phyloP scores from a whole-genome alignment of 139 green algal species.

The Astrephomene gubernaculifera region DNA sequence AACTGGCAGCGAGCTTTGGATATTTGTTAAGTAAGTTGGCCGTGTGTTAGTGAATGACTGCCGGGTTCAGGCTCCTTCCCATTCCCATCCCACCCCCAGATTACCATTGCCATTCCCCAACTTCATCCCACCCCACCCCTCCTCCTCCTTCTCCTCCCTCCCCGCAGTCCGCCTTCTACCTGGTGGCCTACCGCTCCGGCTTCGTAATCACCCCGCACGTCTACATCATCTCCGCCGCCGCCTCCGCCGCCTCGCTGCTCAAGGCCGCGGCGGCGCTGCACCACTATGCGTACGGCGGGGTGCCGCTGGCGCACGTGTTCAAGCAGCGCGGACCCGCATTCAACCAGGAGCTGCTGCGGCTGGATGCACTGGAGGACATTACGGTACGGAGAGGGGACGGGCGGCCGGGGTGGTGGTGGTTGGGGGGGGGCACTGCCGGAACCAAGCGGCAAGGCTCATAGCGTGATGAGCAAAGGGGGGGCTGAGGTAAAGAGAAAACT shows the following conservation, averaged over 20 bases:
- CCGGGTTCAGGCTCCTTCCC: too few relatives aligned
- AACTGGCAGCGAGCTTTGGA: too few relatives aligned
- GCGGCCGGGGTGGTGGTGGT: too few relatives aligned
- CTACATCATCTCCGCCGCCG: slow-evolving; percentile 17
- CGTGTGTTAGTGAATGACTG: too few relatives aligned
- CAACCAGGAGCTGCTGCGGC: slow-evolving; percentile 7
- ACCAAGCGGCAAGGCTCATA: too few relatives aligned
- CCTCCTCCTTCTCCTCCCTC: neutral
- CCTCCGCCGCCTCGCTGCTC: slow-evolving; percentile 17
- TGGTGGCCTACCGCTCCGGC: slow-evolving; percentile 17
- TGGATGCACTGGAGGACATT: slow-evolving; percentile 34
- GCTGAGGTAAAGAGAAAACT: neutral
- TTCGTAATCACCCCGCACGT: neutral
- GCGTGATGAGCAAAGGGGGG: too few relatives aligned
- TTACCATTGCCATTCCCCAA: too few relatives aligned
- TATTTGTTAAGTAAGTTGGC: too few relatives aligned
- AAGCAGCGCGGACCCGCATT: slow-evolving; percentile 9
- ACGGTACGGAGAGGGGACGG: too few relatives aligned
- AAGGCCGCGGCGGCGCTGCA: neutral
- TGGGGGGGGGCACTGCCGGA: too few relatives aligned
- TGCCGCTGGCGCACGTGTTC: slow-evolving; percentile 1
- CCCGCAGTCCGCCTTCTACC: slow-evolving; percentile 16
- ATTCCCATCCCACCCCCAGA: too few relatives aligned
- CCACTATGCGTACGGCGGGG: slow-evolving; percentile 10
- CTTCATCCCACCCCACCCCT: neutral